Conservation (phyloP, 495 filamentous ascomycete species). For the Xylaria cubensis region DNA sequence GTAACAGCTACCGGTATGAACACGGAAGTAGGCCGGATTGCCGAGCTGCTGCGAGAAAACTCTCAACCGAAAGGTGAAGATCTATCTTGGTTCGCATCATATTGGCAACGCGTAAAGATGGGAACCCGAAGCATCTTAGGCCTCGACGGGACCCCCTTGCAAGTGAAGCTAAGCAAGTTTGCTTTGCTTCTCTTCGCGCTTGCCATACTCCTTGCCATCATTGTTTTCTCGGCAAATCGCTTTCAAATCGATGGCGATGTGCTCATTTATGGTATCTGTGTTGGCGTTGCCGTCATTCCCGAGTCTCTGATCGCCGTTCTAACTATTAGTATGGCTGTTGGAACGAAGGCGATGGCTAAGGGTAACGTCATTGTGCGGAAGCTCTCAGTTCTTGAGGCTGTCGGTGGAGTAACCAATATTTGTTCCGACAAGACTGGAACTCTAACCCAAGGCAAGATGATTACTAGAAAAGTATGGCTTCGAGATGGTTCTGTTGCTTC, state of each 20-base stretch:
- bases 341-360: conserved; percentile 74
- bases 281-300: conserved; percentile 76
- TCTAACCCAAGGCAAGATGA: conserved; percentile 66
- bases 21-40: conserved; percentile 76
- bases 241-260: conserved; percentile 67
- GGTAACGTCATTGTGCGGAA: conserved; percentile 73
- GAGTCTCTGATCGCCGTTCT: conserved; percentile 78
- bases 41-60: conserved; percentile 62
- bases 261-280: conserved; percentile 70
- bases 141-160: conserved; percentile 71
- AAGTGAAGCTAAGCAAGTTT: conserved; percentile 72
- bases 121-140: conserved; percentile 62
- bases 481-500: conserved; percentile 42
- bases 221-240: conserved; percentile 67
- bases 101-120: conserved; percentile 43
- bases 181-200: conserved; percentile 72
- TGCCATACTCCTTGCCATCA: conserved; percentile 72
- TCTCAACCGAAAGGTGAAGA: conserved; percentile 43
- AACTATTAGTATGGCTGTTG: conserved; percentile 78
- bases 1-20: conserved; percentile 75
- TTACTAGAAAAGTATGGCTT: conserved; percentile 58
- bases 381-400: conserved; percentile 68
- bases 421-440: conserved; percentile 72
- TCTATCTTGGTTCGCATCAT: conserved; percentile 37
- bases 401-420: conserved; percentile 65